Evolutionary conservation across 2,329 filamentous ascomycete species (phyloP), one percentile per base, ranked within the genome.

Genomic region (Beauveria rudraprayagi): DNA sequence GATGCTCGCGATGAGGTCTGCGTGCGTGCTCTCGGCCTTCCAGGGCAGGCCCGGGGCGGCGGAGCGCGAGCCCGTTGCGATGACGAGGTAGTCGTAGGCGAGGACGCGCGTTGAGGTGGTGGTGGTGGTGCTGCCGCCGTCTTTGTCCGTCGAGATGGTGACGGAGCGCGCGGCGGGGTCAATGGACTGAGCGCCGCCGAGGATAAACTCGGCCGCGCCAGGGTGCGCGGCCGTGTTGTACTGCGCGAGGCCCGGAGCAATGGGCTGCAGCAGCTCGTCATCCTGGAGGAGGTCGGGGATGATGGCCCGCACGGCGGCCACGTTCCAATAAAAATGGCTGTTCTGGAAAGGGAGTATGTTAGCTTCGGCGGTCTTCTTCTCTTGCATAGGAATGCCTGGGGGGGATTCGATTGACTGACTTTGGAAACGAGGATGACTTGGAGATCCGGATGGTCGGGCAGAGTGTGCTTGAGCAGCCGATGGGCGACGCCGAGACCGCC

Each of bases 291-390:
- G 64, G 43, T 75, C 78, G 3, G 82, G 81, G 51, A 84, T 71
- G 63, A 85, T 77, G 70, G 79, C 81, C 52, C 83, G 80, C 48
- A 83, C 77, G 1, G 82, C 77, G 28, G 81, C 82, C 5, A 84
- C 60, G 70, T 83, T 84, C 82, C 81, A 84, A 73, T 78, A 85
- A 65, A 85, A 81, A 66, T 85, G 81, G 63, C 75, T 78, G 65
- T 78, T 84, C 79, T 84, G 62, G n/a, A 14, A 47, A 22, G 2
- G 22, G 34, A 22, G 19, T 47, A 34, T 37, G 7, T 53, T 17
- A 26, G 50, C 50, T 17, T 26, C 8, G 3, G 10, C 2, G 7
- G 9, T 2, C 24, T 26, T 26, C 10, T 14, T 14, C 30, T 34
- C 30, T 34, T 11, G 30, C 3, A n/a, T 48, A 2, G 26, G 26